Evolutionary conservation across 768 basidiomycete species (phyloP).

Genomic region (Strobilomyces echinocephalus): DNA sequence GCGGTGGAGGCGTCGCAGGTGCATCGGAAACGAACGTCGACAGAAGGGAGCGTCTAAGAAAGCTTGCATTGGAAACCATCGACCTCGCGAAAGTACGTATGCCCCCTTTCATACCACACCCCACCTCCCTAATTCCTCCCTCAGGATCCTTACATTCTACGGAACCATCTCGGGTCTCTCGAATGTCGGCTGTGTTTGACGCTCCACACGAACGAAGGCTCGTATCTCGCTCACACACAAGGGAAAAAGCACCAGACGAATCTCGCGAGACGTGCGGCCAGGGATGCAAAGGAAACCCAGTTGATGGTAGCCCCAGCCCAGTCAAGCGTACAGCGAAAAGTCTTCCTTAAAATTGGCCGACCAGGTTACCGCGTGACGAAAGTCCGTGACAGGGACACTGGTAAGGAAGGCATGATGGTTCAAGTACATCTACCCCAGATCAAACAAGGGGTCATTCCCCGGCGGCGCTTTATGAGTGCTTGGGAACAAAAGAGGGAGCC

Average conservation of each 20-base stretch:
- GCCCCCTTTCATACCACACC: background rate
- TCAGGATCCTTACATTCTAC: constrained; percentile 96
- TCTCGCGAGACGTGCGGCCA: constrained; percentile 93
- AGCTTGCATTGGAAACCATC: constrained; percentile 95
- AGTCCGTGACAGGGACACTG: constrained; percentile 84
- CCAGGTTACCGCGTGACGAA: constrained; percentile 97
- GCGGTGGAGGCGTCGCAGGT: constrained; percentile 93
- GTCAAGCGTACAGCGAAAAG: constrained; percentile 79
- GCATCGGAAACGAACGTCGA: constrained; percentile 95
- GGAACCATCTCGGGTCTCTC: constrained; percentile 96
- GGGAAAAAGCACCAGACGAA: constrained; percentile 99
- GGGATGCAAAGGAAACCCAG: constrained; percentile 91
- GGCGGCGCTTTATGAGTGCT: constrained; percentile 91
- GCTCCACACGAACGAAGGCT: constrained; percentile 98
- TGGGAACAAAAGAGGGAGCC: constrained; percentile 97
- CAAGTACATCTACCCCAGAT: constrained; percentile 96
- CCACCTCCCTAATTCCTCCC: constrained; percentile 9
- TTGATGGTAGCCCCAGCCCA: constrained; percentile 84
- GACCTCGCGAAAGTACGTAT: constrained; percentile 86
- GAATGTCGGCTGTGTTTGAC: constrained; percentile 98
- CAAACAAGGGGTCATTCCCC: constrained; percentile 76
- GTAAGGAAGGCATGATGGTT: constrained; percentile 96
- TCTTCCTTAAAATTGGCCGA: constrained; percentile 95
- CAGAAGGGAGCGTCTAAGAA: constrained; percentile 87
- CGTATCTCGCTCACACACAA: constrained; percentile 97